These are phyloP conservation scores for Sporisorium scitamineum DNA, from an alignment of 1,284 basidiomycete species.

Conservation along the genomic window DNA sequence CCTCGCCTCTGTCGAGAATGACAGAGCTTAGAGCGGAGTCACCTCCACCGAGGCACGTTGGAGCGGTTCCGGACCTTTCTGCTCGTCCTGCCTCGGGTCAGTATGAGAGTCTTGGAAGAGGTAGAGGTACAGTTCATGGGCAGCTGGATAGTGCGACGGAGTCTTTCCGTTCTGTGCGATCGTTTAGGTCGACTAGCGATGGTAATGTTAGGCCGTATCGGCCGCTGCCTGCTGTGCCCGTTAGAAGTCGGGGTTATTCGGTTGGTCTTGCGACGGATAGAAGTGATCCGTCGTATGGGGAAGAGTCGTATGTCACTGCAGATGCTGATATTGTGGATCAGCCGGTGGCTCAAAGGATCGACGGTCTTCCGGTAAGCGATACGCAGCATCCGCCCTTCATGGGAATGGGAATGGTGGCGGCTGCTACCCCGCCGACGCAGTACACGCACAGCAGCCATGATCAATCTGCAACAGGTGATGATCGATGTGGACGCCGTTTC, in stretches of 20 bases:
- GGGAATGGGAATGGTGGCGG: constrained; percentile 29
- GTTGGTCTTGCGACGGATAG: constrained; percentile 9
- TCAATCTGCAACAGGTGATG: neutral
- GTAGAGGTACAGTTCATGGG: neutral
- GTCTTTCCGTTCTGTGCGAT: constrained; percentile 18
- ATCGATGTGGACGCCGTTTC: neutral
- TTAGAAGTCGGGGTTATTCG: constrained; percentile 9
- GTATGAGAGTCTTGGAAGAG: neutral
- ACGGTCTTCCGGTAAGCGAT: constrained; percentile 13
- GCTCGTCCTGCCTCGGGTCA: neutral
- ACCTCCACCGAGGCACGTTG: constrained; percentile 12
- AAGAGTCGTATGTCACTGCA: constrained; percentile 18
- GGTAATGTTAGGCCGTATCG: constrained; percentile 14
- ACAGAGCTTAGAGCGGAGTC: constrained; percentile 10
- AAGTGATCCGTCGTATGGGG: constrained; percentile 4
- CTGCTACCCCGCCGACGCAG: constrained; percentile 17
- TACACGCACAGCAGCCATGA: constrained; percentile 19
- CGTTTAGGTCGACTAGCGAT: constrained; percentile 28
- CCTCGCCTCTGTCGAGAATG: constrained; percentile 17
- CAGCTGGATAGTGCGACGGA: constrained; percentile 1
- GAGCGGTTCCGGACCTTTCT: constrained; percentile 14
- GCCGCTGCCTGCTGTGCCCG: constrained; percentile 11
- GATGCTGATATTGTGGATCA: constrained; percentile 1
- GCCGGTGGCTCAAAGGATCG: neutral
- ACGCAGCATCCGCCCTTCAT: constrained; percentile 15